Conservation (phyloP, 805 yeast species). For the Starmerella lactis-condensi region DNA sequence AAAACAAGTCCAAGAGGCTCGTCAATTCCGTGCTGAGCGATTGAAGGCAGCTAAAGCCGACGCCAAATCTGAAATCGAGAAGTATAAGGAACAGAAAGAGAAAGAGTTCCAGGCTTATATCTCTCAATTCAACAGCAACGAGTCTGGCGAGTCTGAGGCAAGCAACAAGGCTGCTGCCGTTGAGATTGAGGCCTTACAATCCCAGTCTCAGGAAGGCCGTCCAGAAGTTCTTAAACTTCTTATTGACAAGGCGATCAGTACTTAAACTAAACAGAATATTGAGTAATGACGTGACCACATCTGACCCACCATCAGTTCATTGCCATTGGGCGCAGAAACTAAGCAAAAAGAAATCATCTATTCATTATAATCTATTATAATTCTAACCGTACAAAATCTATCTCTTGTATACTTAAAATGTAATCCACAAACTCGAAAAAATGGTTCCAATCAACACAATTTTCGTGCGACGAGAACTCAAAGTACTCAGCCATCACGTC, state of each 20-base stretch:
- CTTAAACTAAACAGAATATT: not conserved
- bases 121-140: slow-evolving; percentile 52
- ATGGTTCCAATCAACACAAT: too few relatives aligned
- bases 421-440: too few relatives aligned
- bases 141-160: slow-evolving; percentile 56
- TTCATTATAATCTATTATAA: too few relatives aligned
- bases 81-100: slow-evolving; percentile 71
- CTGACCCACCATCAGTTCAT: too few relatives aligned
- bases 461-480: too few relatives aligned
- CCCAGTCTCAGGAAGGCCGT: slow-evolving; percentile 38
- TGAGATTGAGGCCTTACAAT: slow-evolving; percentile 53
- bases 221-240: slow-evolving; percentile 51
- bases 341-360: too few relatives aligned
- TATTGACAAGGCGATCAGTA: slow-evolving; percentile 28
- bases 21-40: slow-evolving; percentile 48
- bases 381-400: too few relatives aligned
- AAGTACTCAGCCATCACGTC: too few relatives aligned
- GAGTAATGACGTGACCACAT: too few relatives aligned
- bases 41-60: slow-evolving; percentile 88
- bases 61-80: slow-evolving; percentile 75
- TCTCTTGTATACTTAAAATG: too few relatives aligned
- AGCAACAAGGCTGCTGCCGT: slow-evolving; percentile 57
- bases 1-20: slow-evolving; percentile 79
- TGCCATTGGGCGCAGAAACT: too few relatives aligned
- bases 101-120: slow-evolving; percentile 58